Percentiles rank a stretch among this genome's conserved stretches.
These are phyloP conservation scores for Pseudocercospora macadamiae DNA, from an alignment of 2,329 filamentous ascomycete species.

Conservation along the genomic window DNA sequence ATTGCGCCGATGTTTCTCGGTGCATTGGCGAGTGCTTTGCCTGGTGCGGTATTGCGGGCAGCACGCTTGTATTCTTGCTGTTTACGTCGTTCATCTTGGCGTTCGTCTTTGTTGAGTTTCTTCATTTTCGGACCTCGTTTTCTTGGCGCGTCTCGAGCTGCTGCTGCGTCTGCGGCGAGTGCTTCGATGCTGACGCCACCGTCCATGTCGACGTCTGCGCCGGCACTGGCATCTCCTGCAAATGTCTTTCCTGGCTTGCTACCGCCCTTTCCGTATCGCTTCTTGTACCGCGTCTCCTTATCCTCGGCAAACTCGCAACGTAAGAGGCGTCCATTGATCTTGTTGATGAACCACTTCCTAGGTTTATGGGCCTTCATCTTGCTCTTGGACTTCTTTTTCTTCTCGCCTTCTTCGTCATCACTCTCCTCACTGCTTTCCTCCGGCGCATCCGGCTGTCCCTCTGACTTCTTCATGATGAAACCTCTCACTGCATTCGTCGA, in stretches of 20 bases:
- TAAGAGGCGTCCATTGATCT: conserved; percentile 75
- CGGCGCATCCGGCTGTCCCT: conserved; percentile 50
- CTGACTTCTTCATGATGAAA: conserved; percentile 68
- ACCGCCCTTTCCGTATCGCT: conserved; percentile 76
- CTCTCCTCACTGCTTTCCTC: background rate
- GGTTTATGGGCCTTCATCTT: conserved; percentile 52
- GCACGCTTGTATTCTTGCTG: conserved; percentile 37
- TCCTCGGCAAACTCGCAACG: conserved; percentile 95
- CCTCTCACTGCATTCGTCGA: conserved; percentile 79
- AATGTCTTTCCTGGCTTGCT: background rate
- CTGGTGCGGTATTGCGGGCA: conserved; percentile 49
- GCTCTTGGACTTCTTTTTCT: conserved; percentile 38
- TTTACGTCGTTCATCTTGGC: conserved; percentile 40
- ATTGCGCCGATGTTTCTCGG: conserved; percentile 72
- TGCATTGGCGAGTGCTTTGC: conserved; percentile 49
- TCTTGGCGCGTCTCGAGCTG: conserved; percentile 25
- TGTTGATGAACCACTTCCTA: conserved; percentile 79
- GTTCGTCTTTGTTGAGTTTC: conserved; percentile 38
- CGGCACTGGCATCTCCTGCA: conserved; percentile 30
- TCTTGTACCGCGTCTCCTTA: conserved; percentile 84
- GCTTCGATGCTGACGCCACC: conserved; percentile 24
- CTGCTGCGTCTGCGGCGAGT: conserved; percentile 21
- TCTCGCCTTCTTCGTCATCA: conserved; percentile 44
- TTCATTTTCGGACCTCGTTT: conserved; percentile 34
- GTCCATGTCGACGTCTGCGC: conserved; percentile 11